These are phyloP conservation scores for Geotrichum cucujoidarum DNA, from an alignment of 1,139 yeast species.

Conservation along the genomic window DNA sequence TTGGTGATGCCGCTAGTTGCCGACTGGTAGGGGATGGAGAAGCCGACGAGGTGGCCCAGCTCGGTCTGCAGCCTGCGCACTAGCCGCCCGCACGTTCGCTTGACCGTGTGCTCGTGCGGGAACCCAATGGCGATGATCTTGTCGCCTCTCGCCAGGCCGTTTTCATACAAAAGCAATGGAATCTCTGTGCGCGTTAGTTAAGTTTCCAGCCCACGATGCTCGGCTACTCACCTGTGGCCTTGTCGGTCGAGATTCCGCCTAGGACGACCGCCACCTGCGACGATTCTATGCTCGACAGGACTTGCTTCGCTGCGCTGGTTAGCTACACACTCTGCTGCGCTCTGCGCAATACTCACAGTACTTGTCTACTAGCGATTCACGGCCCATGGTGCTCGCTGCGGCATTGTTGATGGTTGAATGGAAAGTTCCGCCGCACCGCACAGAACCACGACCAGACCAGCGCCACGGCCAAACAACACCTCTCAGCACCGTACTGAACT, in stretches of 20 bases:
- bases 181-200: constrained; percentile 38
- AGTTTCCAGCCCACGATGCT: not conserved
- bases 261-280: constrained; percentile 69
- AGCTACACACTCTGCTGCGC: no score
- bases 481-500: no score
- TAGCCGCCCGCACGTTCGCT: constrained; percentile 14
- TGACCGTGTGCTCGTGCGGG: constrained; percentile 6
- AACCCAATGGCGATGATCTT: constrained; percentile 59
- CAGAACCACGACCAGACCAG: no score
- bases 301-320: constrained; percentile 8
- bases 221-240: constrained; percentile 53
- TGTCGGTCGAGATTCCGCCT: constrained; percentile 89
- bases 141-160: constrained; percentile 49
- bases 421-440: no score
- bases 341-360: not conserved
- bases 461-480: no score
- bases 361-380: constrained; percentile 2
- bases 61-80: constrained; percentile 9
- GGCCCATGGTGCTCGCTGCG: not conserved
- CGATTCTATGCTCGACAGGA: constrained; percentile 23
- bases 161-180: constrained; percentile 69
- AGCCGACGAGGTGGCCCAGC: constrained; percentile 40
- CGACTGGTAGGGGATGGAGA: constrained; percentile 62
- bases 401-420: no score
- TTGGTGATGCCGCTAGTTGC: constrained; percentile 50